Evolutionary conservation across 805 yeast species (phyloP), one percentile per base, ranked within the genome.

Genomic region (Candida boleticola): DNA sequence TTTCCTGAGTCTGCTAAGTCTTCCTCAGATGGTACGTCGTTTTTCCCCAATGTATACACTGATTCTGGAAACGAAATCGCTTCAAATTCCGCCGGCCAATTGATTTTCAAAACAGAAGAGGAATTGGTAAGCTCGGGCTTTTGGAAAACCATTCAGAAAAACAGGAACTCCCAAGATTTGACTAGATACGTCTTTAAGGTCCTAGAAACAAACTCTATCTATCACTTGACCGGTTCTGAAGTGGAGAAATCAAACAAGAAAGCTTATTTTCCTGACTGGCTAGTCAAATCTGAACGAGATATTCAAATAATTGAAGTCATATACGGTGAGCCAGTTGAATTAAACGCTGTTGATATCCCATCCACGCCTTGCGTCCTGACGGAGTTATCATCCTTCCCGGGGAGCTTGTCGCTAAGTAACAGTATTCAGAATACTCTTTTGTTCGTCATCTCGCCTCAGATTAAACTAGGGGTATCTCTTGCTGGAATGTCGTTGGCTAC

Each of bases 281-380:
- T 30, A 3, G 2, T 33, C 18, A 18, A 6, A 10, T 18, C 27
- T 21, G 29, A 36, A 22, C 40, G 53, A 23, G 36, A 39, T 2
- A 44, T 55, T 4, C 46, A 48, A n/a, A 18, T 57, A 31, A 29
- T 49, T 2, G 60, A 56, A 32, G 58, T 55, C 3, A 49, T 47
- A 18, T 50, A 46, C 23, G 58, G 60, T 2, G 43, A 36, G n/a
- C 18, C 37, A 11, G 30, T 40, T n/a, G 13, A 23, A 3, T 17
- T 18, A 2, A 18, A 20, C 7, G 29, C 43, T 1, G 14, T 23
- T 6, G 47, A 46, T n/a, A 41, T 46, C 3, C 59, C 61, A 20
- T 38, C 52, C 9, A 49, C 57, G 14, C 39, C 39, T 21, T 55
- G 60, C 34, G 37, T 49, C 13, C 51, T 57, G 3, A 42, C 56